Percentiles rank a stretch among this genome's conserved stretches.
These are phyloP conservation scores for Extremus antarcticus DNA, from an alignment of 495 filamentous ascomycete genomes.

Conservation along the genomic window DNA sequence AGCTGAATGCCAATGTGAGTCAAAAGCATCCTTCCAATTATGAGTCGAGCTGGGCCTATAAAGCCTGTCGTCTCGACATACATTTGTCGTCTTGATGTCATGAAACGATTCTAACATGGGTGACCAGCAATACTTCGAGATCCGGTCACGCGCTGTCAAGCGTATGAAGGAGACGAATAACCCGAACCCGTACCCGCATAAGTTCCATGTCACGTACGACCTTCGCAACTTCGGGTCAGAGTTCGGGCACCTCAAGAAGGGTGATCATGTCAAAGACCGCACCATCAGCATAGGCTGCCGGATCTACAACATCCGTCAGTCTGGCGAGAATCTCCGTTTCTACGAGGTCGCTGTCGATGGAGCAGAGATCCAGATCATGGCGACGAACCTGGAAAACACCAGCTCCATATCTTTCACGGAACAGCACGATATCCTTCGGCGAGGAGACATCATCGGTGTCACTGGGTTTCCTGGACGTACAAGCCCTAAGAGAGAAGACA, in stretches of 20 bases:
- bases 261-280: slow-evolving; percentile 64
- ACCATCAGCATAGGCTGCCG: slow-evolving; percentile 67
- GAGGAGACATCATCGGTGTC: slow-evolving; percentile 86
- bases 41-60: not conserved
- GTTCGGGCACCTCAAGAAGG: slow-evolving; percentile 68
- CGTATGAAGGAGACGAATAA: slow-evolving; percentile 70
- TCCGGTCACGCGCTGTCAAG: slow-evolving; percentile 73
- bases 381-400: slow-evolving; percentile 62
- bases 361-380: slow-evolving; percentile 80
- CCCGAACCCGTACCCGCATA: slow-evolving; percentile 92
- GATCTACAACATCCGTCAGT: slow-evolving; percentile 78
- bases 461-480: slow-evolving; percentile 83
- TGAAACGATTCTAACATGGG: slow-evolving; percentile 7
- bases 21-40: not conserved
- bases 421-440: slow-evolving; percentile 80
- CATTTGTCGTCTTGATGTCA: not conserved
- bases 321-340: slow-evolving; percentile 79
- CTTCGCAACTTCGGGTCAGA: slow-evolving; percentile 64
- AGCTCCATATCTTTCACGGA: slow-evolving; percentile 58
- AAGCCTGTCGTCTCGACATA: not conserved
- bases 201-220: slow-evolving; percentile 79
- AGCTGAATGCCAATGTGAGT: slow-evolving; percentile 82
- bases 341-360: slow-evolving; percentile 85
- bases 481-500: slow-evolving; percentile 69
- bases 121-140: slow-evolving; percentile 89